Evolutionary conservation across 257 asterid genomes (phyloP), one percentile per base, ranked within the genome.

Genomic region (Nicotiana undulata): DNA sequence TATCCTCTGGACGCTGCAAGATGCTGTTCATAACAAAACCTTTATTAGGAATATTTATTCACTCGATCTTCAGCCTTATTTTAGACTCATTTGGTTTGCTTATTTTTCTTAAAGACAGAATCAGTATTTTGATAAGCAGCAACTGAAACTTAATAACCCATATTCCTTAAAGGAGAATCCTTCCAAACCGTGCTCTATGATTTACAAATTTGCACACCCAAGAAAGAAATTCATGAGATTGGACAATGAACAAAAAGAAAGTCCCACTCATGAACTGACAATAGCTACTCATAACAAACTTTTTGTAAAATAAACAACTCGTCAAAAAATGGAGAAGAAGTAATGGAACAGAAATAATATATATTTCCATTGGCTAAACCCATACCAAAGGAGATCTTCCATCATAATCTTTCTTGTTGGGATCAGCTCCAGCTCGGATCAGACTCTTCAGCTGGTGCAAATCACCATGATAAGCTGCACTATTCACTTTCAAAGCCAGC

Each of bases 321-420:
- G 4, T 44, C 49, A 34, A 26, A 46, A 15, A 24, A 49, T 24
- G 5, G 12, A 40, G 49, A 74, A 74, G 13, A 74, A 74, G 40
- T 8, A 49, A 74, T 7, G 79, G 51, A 74, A 37, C 26, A 49
- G 75, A 59, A 63, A n/a, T 26, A 34, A 1, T 26, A 44, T 55
- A 28, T 64, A 26, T 49, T 70, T 51, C 49, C 37, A 17, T 66
- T 37, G 59, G 20, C 3, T 20, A 58, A 77, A 75, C 76, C 55
- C 88, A 58, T 90, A 96, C 99, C 98, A 94, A 81, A 63, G 98
- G 92, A n/a, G 98, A 89, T 86, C 99, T 87, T 85, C 97, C 99
- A 85, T 96, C 98, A 81, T 92, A 96, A 77, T 96, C 99, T 80
- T 81, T 87, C 89, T 88, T 92, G 81, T 90, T 89, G 18, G 95